Percentiles rank a stretch among this genome's conserved stretches.
Evolutionary conservation across 495 filamentous ascomycete species (phyloP).

Genomic region (Neurospora sp.): DNA sequence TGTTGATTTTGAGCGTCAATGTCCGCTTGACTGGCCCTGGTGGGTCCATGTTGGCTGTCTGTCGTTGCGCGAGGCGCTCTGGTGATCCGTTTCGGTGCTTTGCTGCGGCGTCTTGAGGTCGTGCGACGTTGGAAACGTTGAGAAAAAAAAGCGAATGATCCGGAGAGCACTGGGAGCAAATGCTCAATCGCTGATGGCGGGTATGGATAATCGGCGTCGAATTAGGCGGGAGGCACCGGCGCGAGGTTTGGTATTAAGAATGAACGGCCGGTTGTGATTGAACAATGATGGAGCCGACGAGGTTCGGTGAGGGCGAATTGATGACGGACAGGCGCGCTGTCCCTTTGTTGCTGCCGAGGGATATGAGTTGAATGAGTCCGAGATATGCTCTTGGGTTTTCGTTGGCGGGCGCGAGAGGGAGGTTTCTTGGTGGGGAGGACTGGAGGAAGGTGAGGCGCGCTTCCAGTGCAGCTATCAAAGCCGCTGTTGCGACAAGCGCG

Average conservation of each 20-base stretch:
- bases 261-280: background rate
- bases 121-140: background rate
- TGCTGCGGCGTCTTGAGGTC: background rate
- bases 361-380: background rate
- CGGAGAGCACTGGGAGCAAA: background rate
- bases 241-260: background rate
- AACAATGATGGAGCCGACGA: background rate
- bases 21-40: slow-evolving; percentile 11
- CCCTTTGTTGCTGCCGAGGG: background rate
- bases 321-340: background rate
- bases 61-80: background rate
- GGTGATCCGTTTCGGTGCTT: background rate
- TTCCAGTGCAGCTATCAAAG: background rate
- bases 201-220: background rate
- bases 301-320: background rate
- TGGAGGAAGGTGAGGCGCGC: background rate
- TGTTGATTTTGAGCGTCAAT: slow-evolving; percentile 17
- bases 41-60: slow-evolving; percentile 3
- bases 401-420: background rate
- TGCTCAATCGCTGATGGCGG: background rate
- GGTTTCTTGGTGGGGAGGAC: background rate
- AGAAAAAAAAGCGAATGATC: background rate
- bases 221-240: background rate
- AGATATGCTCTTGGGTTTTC: background rate
- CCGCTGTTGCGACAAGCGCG: background rate